Evolutionary conservation across 306 rosid genomes (phyloP), one percentile per base, ranked within the genome.

Genomic region (Abrus pulchellus): DNA sequence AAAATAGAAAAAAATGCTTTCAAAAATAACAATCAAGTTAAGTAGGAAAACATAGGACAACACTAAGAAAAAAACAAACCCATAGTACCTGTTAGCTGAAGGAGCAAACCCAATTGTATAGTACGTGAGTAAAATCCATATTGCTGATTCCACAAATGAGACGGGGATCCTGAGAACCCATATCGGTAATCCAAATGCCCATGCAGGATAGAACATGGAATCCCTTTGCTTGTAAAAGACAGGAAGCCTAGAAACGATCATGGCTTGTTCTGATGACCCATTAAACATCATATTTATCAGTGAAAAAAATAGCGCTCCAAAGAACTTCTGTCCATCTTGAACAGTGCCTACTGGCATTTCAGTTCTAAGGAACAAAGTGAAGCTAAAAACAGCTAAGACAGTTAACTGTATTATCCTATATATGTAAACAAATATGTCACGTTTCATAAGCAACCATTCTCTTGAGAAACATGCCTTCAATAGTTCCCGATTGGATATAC

Each of bases 71-170:
- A 48, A 12, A 34, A 20, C 3, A 80, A 55, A 33, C 14, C 87
- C 86, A 70, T 9, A 11, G 44, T 82, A 94, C 98, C 98, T 89
- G 80, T 73, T 80, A 65, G 92, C 85, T 5, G 93, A 41, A 65
- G 97, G 98, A 73, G 98, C 97, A 79, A 89, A 94, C 20, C 98
- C 98, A 67, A 94, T 80, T 32, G 96, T 83, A 75, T 89, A 94
- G 77, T 92, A 94, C 9, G 97, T 94, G n/a, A 94, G 79, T 72
- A 76, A 28, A 69, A 88, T 64, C 98, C 97, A 94, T 69, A 94
- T 84, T 40, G 63, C 88, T 2, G 97, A 89, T 80, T 94, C 98
- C 77, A 83, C 0, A 38, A 90, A 45, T 4, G 98, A 94, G 9
- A 92, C 30, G 1, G 98, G 98, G 74, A 94, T 90, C 72, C 94